Base-by-base conservation (phyloP, 345 rosid genomes). In the Streptanthus diversifolius region DNA sequence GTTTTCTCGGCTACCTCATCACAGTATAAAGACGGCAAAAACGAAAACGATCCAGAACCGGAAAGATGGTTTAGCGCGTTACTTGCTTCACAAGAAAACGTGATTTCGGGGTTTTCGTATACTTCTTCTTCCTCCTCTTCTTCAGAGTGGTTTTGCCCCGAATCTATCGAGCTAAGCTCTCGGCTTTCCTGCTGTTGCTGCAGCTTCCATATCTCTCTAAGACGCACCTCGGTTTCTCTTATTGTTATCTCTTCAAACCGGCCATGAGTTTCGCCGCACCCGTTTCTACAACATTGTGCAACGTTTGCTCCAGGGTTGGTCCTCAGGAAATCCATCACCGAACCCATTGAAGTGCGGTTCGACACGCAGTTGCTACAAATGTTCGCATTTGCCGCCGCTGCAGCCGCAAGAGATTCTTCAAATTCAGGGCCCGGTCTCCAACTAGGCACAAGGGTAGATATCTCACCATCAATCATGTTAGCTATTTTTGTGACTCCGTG, bases 391-490 rank as follows among this genome's bases (percentile, higher is more conserved):
- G 89, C 82, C 0, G 84, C 81, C 0, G 71, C 55, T 1, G 93
- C 79, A 0, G 79, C 79, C 1, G 79, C 79, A 45, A 76, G 92
- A n/a, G 83, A 80, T 61, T 90, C 97, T 67, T 73, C 91, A 21
- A 87, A 80, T 64, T 87, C 96, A 8, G 87, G 90, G 3, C 95
- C 97, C 0, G 82, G 79, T 75, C 80, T 83, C 99, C 98, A 90
- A n/a, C 81, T 84, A 0, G 97, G 99, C 43, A 92, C 98, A 69
- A 95, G 80, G 10, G 84, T 80, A 68, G 87, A 62, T 68, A 95
- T 88, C 81, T 87, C 99, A 13, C 90, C 92, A 24, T 95, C 99
- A 10, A 95, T 95, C 89, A 87, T 92, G 39, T 90, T 93, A 5
- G 99, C 93, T 13, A 95, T 95, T 27, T 82, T 90, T 0, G 90